A percentile compares a stretch with the other conserved stretches of the same genome.
These are phyloP conservation scores for Polytolypa hystricis DNA, from an alignment of 2,329 filamentous ascomycete genomes.

Conservation along the genomic window DNA sequence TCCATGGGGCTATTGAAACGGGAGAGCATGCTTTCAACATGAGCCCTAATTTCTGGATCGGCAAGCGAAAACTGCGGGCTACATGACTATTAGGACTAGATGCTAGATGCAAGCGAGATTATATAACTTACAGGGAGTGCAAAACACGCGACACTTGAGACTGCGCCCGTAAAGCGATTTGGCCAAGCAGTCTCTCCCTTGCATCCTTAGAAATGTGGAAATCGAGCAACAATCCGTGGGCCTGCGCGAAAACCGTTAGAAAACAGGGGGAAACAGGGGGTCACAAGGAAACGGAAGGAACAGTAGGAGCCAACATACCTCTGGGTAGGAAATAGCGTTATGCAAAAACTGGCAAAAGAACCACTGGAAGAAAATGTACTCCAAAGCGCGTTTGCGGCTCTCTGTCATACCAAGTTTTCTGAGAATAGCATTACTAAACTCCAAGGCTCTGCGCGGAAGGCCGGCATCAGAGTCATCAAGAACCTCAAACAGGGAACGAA, in stretches of 20 bases:
- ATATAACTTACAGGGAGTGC: constrained; percentile 50
- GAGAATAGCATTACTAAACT: constrained; percentile 74
- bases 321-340: constrained; percentile 75
- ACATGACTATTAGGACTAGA: constrained; percentile 35
- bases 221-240: constrained; percentile 59
- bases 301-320: constrained; percentile 53
- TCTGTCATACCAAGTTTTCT: constrained; percentile 60
- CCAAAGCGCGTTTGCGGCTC: constrained; percentile 61
- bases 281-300: background rate
- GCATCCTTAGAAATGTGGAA: constrained; percentile 89
- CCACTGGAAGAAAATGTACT: constrained; percentile 82
- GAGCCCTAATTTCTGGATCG: constrained; percentile 22
- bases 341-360: constrained; percentile 81
- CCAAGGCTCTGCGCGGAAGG: constrained; percentile 74
- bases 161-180: constrained; percentile 70
- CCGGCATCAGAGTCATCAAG: constrained; percentile 79
- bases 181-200: constrained; percentile 60
- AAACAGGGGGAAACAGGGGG: constrained; percentile 19
- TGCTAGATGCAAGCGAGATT: constrained; percentile 16
- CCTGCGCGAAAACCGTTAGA: constrained; percentile 37
- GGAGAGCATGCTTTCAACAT: constrained; percentile 29
- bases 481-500: constrained; percentile 71
- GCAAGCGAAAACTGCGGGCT: constrained; percentile 29
- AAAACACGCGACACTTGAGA: constrained; percentile 68
- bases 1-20: constrained; percentile 14